A percentile compares a stretch with the other conserved stretches of the same genome.
phyloP scores from a whole-genome alignment of 108 stramenopile species.

The Epithemia pelagica region DNA sequence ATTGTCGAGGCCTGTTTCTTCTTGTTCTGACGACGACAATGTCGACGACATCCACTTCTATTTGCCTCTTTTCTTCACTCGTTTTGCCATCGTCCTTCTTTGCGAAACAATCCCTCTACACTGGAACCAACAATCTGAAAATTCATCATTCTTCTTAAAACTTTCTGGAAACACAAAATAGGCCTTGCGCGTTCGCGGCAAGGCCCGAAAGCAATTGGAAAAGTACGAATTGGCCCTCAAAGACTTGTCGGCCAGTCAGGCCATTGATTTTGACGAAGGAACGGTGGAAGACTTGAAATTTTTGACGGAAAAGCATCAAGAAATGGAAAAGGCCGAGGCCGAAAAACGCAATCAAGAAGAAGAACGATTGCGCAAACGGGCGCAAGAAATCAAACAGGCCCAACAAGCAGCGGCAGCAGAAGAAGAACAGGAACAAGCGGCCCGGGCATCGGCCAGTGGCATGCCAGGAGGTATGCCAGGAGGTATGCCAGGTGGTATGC shows the following conservation, averaged over 20 bases:
- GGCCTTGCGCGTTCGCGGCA: constrained; percentile 61
- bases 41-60: no score
- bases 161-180: no score
- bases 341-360: constrained; percentile 54
- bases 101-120: no score
- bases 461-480: constrained; percentile 51
- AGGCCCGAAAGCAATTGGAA: constrained; percentile 26
- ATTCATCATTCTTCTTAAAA: no score
- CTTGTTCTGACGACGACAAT: no score
- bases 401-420: constrained; percentile 8
- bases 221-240: constrained; percentile 38
- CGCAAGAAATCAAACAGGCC: constrained; percentile 53
- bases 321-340: constrained; percentile 56
- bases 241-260: constrained; percentile 63
- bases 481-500: constrained; percentile 34
- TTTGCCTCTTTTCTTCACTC: no score
- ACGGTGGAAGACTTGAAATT: constrained; percentile 65
- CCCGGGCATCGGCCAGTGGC: constrained; percentile 24
- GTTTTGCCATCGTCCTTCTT: no score
- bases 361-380: constrained; percentile 63
- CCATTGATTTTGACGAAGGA: constrained; percentile 83
- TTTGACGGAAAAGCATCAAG: constrained; percentile 60
- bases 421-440: constrained; percentile 20
- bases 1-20: no score
- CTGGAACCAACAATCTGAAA: no score